Conservation (phyloP, 1,284 basidiomycete species). For the Agroathelia rolfsii region DNA sequence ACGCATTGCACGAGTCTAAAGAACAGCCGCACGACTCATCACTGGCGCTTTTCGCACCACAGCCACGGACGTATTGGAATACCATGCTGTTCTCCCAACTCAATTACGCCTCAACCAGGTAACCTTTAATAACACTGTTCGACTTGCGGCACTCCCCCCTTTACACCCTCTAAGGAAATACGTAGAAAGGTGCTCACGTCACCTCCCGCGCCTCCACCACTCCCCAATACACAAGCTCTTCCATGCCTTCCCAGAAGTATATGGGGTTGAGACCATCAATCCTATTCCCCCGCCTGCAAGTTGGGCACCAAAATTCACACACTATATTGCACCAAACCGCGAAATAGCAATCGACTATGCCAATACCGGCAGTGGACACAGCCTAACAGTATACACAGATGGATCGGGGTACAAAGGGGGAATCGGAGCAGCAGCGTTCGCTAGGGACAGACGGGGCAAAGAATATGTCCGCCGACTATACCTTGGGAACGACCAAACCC, state of each 20-base stretch:
- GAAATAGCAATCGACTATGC: conserved; percentile 8
- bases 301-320: conserved; percentile 2
- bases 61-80: conserved; percentile 9
- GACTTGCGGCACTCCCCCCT: conserved; percentile 10
- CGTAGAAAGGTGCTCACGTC: conserved; percentile 3
- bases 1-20: conserved; percentile 15
- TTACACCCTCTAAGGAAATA: conserved; percentile 7
- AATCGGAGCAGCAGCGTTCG: conserved; percentile 13
- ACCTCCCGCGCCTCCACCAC: conserved; percentile 6
- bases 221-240: conserved; percentile 12
- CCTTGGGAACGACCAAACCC: conserved; percentile 9
- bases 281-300: conserved; percentile 4
- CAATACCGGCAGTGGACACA: conserved; percentile 8
- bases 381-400: conserved; percentile 13
- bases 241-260: conserved; percentile 9
- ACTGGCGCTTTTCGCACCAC: conserved; percentile 12
- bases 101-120: conserved; percentile 8
- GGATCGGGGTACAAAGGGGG: conserved; percentile 11
- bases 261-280: conserved; percentile 11
- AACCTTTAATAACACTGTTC: conserved; percentile 5
- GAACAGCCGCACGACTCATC: conserved; percentile 10
- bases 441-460: no score
- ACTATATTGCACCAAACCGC: conserved; percentile 1
- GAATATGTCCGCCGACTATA: no score
- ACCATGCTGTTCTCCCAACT: conserved; percentile 11